Base-by-base conservation (phyloP, 768 basidiomycete genomes). In the Lentinula aciculospora region DNA sequence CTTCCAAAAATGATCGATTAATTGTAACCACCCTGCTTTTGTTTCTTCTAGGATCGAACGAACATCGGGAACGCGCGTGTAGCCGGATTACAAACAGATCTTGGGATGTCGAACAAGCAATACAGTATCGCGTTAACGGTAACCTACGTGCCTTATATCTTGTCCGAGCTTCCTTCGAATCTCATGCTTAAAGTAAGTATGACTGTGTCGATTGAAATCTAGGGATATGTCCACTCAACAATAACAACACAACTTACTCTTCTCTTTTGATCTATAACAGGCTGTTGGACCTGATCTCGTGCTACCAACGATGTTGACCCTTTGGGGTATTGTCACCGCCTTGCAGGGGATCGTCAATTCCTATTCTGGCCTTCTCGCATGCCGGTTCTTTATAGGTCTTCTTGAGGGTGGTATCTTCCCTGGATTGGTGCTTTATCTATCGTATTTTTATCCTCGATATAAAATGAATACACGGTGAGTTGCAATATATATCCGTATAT, bases 321-420 rank as follows among this genome's bases (percentile, higher is more conserved):
- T 72, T 4, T 83, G 81, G 80, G 81, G 80, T 23, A 49, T 79
- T 7, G 72, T 76, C 10, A 67, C 72, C 48, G 67, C 75, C 5
- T 67, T 74, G 45, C 78, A 81, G 67, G 77, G 76, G 70, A 40
- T 73, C 2, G 69, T 80, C 6, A 21, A 32, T 63, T 61, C 27
- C 64, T 60, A 32, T 72, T 76, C 67, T 25, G 76, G 79, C 17
- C 68, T 81, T 27, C 63, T 81, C 15, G 69, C 67, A 3, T 75
- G 74, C 58, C 68, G 79, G 36, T 72, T 79, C 61, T 73, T 77
- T 55, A 65, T 78, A 2, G 80, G 81, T 5, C 62, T 76, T 25
- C 47, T 73, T 32, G 78, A 80, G 70, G 80, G 78, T 69, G 54
- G 54, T 28, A 15, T 56, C 5, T 46, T 56, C 36, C 54, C 54